A percentile compares a stretch with the other conserved stretches of the same genome.
Evolutionary conservation across 352 stramenopile species (phyloP).

Genomic region (Phytophthora sp.): DNA sequence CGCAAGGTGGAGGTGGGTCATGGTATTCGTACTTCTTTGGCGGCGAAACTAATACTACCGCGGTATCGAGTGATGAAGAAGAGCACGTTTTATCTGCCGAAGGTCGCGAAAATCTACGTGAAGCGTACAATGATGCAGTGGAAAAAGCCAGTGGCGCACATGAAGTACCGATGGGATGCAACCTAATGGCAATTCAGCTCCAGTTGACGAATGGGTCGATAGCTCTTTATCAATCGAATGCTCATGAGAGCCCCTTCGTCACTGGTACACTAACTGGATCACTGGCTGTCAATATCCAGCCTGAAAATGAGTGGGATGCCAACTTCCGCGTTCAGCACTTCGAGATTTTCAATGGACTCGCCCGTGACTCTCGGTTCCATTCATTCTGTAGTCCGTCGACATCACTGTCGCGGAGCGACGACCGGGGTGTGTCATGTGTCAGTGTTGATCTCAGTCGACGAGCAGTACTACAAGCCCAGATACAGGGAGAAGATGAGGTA

Average conservation of each 20-base stretch:
- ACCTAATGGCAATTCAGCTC: slow-evolving; percentile 72
- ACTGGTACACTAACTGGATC: slow-evolving; percentile 56
- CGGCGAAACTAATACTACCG: slow-evolving; percentile 15
- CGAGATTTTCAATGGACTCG: slow-evolving; percentile 64
- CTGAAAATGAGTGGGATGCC: slow-evolving; percentile 70
- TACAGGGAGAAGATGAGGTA: slow-evolving; percentile 11
- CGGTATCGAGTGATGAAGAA: slow-evolving; percentile 17
- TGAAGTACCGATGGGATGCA: slow-evolving; percentile 67
- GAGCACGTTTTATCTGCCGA: slow-evolving; percentile 64
- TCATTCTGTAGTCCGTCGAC: slow-evolving; percentile 68
- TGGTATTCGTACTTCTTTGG: slow-evolving; percentile 90
- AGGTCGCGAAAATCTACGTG: slow-evolving; percentile 68
- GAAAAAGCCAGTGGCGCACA: slow-evolving; percentile 49
- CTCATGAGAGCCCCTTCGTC: slow-evolving; percentile 51
- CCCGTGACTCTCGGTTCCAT: slow-evolving; percentile 49
- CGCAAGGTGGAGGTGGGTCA: slow-evolving; percentile 38
- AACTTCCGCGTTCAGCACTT: slow-evolving; percentile 71
- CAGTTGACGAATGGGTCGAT: slow-evolving; percentile 61
- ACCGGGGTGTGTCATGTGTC: slow-evolving; percentile 43
- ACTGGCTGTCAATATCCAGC: slow-evolving; percentile 63
- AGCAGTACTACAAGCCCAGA: slow-evolving; percentile 22
- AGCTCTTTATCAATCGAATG: slow-evolving; percentile 55
- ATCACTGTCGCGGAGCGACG: neutral
- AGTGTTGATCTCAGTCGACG: slow-evolving; percentile 51
- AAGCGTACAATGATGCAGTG: slow-evolving; percentile 78